phyloP scores from a whole-genome alignment of 805 yeast genomes.

The Lachancea waltii region DNA sequence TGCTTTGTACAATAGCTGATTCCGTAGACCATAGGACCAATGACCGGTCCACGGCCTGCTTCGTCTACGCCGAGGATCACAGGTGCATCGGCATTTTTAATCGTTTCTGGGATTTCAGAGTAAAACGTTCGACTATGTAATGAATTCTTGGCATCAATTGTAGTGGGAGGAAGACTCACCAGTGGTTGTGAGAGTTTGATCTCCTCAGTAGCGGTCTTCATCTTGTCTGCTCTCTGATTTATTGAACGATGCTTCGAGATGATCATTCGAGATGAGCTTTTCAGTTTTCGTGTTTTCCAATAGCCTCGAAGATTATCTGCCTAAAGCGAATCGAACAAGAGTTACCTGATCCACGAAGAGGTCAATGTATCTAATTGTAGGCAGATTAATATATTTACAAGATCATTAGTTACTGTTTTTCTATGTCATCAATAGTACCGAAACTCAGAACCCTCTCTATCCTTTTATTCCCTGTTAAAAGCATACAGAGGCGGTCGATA shows the following conservation, averaged over 20 bases:
- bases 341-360: too few species aligned
- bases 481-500: slow-evolving; percentile 80
- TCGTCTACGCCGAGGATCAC: slow-evolving; percentile 86
- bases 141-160: slow-evolving; percentile 16
- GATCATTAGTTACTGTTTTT: slow-evolving; percentile 47
- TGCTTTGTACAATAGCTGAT: slow-evolving; percentile 63
- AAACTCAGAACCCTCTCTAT: slow-evolving; percentile 73
- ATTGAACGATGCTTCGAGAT: too few species aligned
- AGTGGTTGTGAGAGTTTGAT: background rate
- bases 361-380: too few species aligned
- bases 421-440: slow-evolving; percentile 67
- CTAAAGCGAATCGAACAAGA: too few species aligned
- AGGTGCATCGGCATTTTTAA: slow-evolving; percentile 32
- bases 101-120: slow-evolving; percentile 42
- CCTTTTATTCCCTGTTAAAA: slow-evolving; percentile 54
- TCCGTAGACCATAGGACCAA: slow-evolving; percentile 98
- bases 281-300: too few species aligned
- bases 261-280: too few species aligned
- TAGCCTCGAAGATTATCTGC: too few species aligned
- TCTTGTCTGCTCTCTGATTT: too few species aligned
- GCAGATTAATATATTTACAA: too few species aligned
- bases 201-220: too few species aligned
- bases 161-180: slow-evolving; percentile 27
- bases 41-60: slow-evolving; percentile 97
- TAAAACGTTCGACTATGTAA: slow-evolving; percentile 41